A percentile compares a stretch with the other conserved stretches of the same genome.
phyloP scores from a whole-genome alignment of 2,329 filamentous ascomycete genomes.

The Alternaria gansuensis region DNA sequence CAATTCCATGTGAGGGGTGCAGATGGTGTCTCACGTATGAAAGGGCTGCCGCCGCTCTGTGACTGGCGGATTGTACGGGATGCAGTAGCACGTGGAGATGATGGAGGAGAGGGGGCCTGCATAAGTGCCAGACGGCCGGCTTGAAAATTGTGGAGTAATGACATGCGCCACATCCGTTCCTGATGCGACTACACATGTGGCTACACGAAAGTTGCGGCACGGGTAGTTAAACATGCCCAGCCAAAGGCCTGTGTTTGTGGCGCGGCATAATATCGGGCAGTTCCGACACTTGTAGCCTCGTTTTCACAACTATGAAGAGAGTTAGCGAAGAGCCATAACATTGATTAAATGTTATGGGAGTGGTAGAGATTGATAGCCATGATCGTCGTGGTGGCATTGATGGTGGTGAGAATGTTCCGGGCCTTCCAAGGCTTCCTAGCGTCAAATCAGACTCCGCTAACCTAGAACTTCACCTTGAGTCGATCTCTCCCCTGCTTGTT shows the following conservation, averaged over 20 bases:
- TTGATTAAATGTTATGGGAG: background rate
- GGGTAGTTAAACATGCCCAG: constrained; percentile 2
- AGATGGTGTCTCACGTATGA: constrained; percentile 11
- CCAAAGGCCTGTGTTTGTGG: background rate
- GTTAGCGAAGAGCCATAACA: background rate
- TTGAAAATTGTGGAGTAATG: background rate
- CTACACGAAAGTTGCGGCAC: background rate
- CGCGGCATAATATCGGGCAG: background rate
- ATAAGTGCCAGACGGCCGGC: background rate
- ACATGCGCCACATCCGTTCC: constrained; percentile 6
- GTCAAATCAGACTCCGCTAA: background rate
- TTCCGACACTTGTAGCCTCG: background rate
- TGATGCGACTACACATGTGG: background rate
- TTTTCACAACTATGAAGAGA: background rate
- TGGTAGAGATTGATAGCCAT: background rate
- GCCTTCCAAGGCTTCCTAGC: background rate
- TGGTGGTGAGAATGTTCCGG: background rate
- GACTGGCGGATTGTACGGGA: constrained; percentile 12
- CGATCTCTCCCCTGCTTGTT: constrained; percentile 9
- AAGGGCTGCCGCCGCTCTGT: background rate
- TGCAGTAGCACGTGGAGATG: background rate
- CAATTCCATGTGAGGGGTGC: constrained; percentile 13
- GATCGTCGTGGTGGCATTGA: background rate
- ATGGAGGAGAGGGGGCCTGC: background rate
- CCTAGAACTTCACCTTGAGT: background rate